Conservation (phyloP, 202 grass and related monocot genomes). For the Hordeum pubiflorum region DNA sequence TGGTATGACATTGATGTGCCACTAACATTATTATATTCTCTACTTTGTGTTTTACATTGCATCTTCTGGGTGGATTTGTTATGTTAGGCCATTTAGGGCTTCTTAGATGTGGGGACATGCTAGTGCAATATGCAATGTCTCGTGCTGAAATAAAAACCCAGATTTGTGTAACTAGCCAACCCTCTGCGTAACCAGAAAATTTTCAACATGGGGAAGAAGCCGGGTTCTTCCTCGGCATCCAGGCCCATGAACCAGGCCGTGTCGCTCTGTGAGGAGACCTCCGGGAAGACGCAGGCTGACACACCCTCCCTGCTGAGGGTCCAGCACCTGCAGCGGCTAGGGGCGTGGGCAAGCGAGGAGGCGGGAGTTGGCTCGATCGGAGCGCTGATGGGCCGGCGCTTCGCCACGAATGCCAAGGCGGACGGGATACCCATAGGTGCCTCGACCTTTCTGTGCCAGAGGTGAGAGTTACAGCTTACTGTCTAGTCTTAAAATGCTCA, state of each 20-base stretch:
- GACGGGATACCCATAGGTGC: background rate
- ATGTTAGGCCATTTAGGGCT: background rate
- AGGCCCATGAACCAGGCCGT: slow-evolving; percentile 9
- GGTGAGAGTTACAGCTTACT: background rate
- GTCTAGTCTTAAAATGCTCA: background rate
- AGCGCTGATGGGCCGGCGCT: slow-evolving; percentile 22
- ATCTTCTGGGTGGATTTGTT: background rate
- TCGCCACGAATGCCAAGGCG: slow-evolving; percentile 2
- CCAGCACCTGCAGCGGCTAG: slow-evolving; percentile 25
- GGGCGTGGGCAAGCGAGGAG: slow-evolving; percentile 14
- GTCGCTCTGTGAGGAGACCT: slow-evolving; percentile 36
- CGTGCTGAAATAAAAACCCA: background rate
- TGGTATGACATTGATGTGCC: no score
- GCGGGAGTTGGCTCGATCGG: slow-evolving; percentile 8
- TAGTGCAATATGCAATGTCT: background rate
- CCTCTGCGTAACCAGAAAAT: background rate
- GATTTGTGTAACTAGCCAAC: background rate
- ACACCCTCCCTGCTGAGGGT: slow-evolving; percentile 24
- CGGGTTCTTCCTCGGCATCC: background rate
- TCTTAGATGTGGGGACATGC: background rate
- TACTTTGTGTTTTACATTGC: background rate
- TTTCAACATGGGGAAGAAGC: slow-evolving; percentile 31
- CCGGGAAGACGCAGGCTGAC: background rate
- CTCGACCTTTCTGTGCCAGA: slow-evolving; percentile 37
- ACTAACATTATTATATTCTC: background rate